Conservation (phyloP, 805 yeast genomes). For the Kuraishia borneana region DNA sequence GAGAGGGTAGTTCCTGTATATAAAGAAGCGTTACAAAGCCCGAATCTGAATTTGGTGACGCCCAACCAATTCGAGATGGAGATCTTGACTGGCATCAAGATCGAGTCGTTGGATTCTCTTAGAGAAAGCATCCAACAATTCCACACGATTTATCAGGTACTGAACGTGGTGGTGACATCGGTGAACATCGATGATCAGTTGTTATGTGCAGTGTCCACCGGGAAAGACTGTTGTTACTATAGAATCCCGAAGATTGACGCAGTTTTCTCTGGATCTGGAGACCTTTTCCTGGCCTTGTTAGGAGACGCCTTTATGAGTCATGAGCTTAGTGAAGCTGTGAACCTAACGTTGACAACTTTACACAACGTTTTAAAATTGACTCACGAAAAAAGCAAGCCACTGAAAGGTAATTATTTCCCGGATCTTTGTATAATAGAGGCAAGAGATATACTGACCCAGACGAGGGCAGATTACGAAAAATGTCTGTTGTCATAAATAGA, state of each 20-base stretch:
- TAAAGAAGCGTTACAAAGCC: slow-evolving; percentile 29
- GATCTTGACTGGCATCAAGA: slow-evolving; percentile 34
- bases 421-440: too few species aligned
- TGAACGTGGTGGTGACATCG: slow-evolving; percentile 50
- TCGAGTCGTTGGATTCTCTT: slow-evolving; percentile 26
- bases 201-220: slow-evolving; percentile 31
- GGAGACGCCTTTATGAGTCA: slow-evolving; percentile 34
- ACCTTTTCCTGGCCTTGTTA: slow-evolving; percentile 52
- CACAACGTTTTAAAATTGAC: too few species aligned
- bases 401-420: too few species aligned
- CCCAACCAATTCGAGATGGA: slow-evolving; percentile 77
- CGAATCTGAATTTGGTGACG: slow-evolving; percentile 39
- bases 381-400: too few species aligned
- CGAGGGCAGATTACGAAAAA: too few species aligned
- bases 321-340: too few species aligned
- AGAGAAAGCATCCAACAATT: slow-evolving; percentile 28
- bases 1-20: slow-evolving; percentile 43
- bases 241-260: slow-evolving; percentile 43
- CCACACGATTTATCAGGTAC: slow-evolving; percentile 29
- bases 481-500: too few species aligned
- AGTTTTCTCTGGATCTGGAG: slow-evolving; percentile 66
- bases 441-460: too few species aligned
- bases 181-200: slow-evolving; percentile 20
- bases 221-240: slow-evolving; percentile 16
- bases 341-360: too few species aligned